Percentiles rank a stretch among this genome's conserved stretches.
phyloP scores from a whole-genome alignment of 345 rosid species.

The Brassica carinata region DNA sequence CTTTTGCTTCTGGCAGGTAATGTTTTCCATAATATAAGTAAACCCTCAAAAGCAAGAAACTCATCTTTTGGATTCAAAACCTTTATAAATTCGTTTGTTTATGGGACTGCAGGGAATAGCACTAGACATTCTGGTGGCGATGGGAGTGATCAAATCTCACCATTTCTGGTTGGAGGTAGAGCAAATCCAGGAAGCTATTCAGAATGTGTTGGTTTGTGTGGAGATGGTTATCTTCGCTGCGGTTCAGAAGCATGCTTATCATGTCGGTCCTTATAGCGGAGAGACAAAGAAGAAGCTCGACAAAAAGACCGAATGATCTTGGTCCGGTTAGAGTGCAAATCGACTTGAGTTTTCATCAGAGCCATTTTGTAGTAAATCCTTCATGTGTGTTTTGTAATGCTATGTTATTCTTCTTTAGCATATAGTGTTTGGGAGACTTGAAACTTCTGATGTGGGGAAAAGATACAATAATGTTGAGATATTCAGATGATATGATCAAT shows the following conservation, averaged over 20 bases:
- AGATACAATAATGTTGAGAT: no score
- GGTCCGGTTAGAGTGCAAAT: neutral
- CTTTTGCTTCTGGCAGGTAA: conserved; percentile 99
- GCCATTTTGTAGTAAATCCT: neutral
- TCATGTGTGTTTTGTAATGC: neutral
- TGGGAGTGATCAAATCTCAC: conserved; percentile 72
- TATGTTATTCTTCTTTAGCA: neutral
- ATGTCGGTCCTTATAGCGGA: conserved; percentile 74
- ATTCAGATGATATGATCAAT: no score
- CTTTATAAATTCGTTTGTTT: neutral
- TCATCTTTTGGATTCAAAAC: neutral
- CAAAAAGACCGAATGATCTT: conserved; percentile 43
- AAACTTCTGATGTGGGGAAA: no score
- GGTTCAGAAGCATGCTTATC: conserved; percentile 85
- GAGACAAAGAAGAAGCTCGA: conserved; percentile 60
- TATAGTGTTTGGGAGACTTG: no score
- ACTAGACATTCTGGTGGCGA: conserved; percentile 64
- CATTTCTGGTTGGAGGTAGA: conserved; percentile 96
- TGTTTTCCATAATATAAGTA: neutral
- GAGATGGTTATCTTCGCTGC: conserved; percentile 96
- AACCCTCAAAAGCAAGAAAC: conserved; percentile 2
- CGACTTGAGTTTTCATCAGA: neutral
- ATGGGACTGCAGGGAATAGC: conserved; percentile 64
- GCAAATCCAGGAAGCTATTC: conserved; percentile 88
- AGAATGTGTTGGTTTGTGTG: conserved; percentile 73